Percentiles rank a stretch among this genome's conserved stretches.
phyloP scores from a whole-genome alignment of 257 asterid species.

The Leptodermis oblonga region DNA sequence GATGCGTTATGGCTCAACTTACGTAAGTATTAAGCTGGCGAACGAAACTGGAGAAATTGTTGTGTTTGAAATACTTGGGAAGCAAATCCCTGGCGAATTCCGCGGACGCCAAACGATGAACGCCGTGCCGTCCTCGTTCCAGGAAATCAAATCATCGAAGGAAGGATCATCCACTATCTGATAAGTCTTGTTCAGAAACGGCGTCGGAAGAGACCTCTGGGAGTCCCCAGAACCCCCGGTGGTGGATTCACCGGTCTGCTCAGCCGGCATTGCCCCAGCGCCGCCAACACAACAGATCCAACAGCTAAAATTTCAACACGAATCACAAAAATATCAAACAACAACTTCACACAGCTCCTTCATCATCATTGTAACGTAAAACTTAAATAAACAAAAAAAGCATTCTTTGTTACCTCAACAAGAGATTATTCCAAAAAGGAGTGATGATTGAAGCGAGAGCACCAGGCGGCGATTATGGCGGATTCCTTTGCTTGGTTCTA shows the following conservation, averaged over 20 bases:
- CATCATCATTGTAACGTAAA: not conserved
- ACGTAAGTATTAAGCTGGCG: conserved; percentile 88
- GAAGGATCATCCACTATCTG: conserved; percentile 72
- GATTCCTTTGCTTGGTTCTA: conserved; percentile 13
- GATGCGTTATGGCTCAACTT: conserved; percentile 2
- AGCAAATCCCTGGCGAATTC: conserved; percentile 83
- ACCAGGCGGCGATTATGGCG: not conserved
- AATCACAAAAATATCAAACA: not conserved
- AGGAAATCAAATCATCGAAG: conserved; percentile 67
- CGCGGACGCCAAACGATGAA: conserved; percentile 90
- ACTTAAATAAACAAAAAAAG: no score
- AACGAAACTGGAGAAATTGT: conserved; percentile 90
- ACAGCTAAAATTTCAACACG: not conserved
- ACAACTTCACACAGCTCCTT: not conserved
- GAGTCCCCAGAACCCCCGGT: conserved; percentile 36
- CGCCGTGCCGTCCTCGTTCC: conserved; percentile 82
- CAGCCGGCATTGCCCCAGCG: conserved; percentile 28
- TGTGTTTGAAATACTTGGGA: conserved; percentile 83
- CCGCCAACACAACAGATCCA: conserved; percentile 20
- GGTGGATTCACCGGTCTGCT: conserved; percentile 33
- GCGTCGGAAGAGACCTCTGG: conserved; percentile 71
- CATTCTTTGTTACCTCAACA: not conserved
- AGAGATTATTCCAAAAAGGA: not conserved
- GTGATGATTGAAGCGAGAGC: not conserved
- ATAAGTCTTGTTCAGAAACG: conserved; percentile 75